Base-by-base conservation (phyloP, 225 moss, liverwort and hornwort genomes). In the Sphagnum tenellum region DNA sequence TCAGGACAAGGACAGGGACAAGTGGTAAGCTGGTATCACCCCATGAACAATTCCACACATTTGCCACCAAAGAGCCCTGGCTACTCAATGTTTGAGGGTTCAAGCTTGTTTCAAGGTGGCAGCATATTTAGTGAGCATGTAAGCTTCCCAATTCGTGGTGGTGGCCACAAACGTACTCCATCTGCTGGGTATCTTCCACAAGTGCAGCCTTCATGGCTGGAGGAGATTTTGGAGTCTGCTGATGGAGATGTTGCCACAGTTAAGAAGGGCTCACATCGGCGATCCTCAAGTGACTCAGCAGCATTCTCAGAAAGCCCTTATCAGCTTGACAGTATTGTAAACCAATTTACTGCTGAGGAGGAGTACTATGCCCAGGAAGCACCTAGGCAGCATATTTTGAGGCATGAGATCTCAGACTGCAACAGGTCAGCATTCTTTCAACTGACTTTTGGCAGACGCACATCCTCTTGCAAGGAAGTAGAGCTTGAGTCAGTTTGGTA, bases 11-110 rank as follows among this genome's bases (percentile, higher is more conserved):
- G 74, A 49, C 92, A 90, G 54, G 78, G 81, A 49, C 76, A 84
- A 66, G 77, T 85, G 54, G 85, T 98, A 64, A 93, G 92, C 79
- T 98, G 96, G 96, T 87, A 92, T 14, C 88, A 85, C 67, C 96
- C 96, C 9, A 90, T 98, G 92, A 90, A 87, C 82, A 90, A 92
- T 75, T 88, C 92, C 56, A 80, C 92, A 45, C 90, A 98, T 63
- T 76, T 98, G 65, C 96, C 96, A 44, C 96, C 93, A 0, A 98
- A 93, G 56, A 90, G 96, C 55, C 96, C 96, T 45, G 72, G 77
- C 9, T 87, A 75, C 46, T 81, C 81, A n/a, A 78, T 81, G 80
- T 84, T 84, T 53, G 75, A 69, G 73, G 11, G 58, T 64, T 62
- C 78, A 77, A 92, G 83, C 57, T 67, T 93, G n/a, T 98, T 92